phyloP scores from a whole-genome alignment of 805 yeast species.

The Ascoidea rubescens region DNA sequence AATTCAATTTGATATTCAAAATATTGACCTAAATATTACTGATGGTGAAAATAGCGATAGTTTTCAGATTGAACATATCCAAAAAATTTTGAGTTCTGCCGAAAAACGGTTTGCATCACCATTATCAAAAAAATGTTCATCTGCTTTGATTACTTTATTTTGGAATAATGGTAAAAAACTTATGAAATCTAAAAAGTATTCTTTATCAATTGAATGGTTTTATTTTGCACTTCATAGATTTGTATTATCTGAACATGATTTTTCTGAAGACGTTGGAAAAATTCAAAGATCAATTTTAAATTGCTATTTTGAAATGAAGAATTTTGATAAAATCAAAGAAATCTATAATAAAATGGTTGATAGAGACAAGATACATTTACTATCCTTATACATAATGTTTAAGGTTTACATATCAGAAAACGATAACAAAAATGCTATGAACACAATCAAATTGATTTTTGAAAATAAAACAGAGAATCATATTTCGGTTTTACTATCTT shows the following conservation, averaged over 20 bases:
- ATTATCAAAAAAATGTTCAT: slow-evolving; percentile 17
- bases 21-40: too few species aligned
- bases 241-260: slow-evolving; percentile 3
- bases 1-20: slow-evolving; percentile 3
- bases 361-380: slow-evolving; percentile 13
- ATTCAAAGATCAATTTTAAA: slow-evolving; percentile 23
- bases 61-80: too few species aligned
- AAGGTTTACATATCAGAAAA: slow-evolving; percentile 12
- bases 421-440: slow-evolving; percentile 10
- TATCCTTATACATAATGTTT: slow-evolving; percentile 21
- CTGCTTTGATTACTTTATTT: slow-evolving; percentile 21
- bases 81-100: slow-evolving; percentile 4
- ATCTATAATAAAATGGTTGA: slow-evolving; percentile 15
- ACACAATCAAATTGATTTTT: slow-evolving; percentile 20
- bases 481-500: slow-evolving; percentile 19
- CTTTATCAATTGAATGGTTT: slow-evolving; percentile 11
- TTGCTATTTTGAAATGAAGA: slow-evolving; percentile 15
- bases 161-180: slow-evolving; percentile 25
- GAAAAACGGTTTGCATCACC: slow-evolving; percentile 16
- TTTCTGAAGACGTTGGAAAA: slow-evolving; percentile 16
- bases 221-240: slow-evolving; percentile 9
- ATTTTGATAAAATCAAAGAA: slow-evolving; percentile 12
- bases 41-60: too few species aligned
- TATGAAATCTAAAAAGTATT: slow-evolving; percentile 11
- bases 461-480: slow-evolving; percentile 21